These are phyloP conservation scores for Phragmites australis DNA, from an alignment of 176 grass and related monocot genomes.

Conservation along the genomic window DNA sequence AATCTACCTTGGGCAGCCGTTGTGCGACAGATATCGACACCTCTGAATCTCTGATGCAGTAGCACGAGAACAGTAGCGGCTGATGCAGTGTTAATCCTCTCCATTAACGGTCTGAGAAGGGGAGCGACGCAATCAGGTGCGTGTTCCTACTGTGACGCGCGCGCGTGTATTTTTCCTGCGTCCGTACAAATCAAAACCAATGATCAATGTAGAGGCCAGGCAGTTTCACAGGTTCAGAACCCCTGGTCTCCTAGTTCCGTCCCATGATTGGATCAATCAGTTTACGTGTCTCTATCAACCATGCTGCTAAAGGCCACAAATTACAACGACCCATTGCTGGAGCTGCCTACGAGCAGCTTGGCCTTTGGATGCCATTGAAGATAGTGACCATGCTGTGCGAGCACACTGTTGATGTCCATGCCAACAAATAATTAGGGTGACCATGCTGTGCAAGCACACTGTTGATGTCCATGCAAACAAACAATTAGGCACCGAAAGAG, in stretches of 20 bases:
- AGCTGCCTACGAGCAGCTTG: not conserved
- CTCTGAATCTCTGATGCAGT: too few relatives aligned
- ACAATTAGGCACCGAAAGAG: too few relatives aligned
- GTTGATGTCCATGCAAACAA: not conserved
- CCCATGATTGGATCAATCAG: not conserved
- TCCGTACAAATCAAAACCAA: too few relatives aligned
- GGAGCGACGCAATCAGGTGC: not conserved
- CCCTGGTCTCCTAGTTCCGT: not conserved
- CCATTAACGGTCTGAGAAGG: too few relatives aligned
- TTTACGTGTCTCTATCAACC: not conserved
- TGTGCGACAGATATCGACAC: too few relatives aligned
- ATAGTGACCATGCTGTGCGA: not conserved
- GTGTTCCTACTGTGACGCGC: not conserved
- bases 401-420: not conserved
- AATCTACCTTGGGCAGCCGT: too few relatives aligned
- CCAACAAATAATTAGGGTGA: not conserved
- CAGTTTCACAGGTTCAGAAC: too few relatives aligned
- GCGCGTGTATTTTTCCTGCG: too few relatives aligned
- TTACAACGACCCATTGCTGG: not conserved
- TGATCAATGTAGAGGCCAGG: too few relatives aligned
- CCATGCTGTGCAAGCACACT: not conserved
- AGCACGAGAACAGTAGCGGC: too few relatives aligned
- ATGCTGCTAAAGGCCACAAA: not conserved
- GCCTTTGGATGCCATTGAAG: not conserved
- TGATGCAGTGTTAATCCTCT: not conserved